Conservation (phyloP, 2,329 filamentous ascomycete species). For the Colletotrichum graminicola region DNA sequence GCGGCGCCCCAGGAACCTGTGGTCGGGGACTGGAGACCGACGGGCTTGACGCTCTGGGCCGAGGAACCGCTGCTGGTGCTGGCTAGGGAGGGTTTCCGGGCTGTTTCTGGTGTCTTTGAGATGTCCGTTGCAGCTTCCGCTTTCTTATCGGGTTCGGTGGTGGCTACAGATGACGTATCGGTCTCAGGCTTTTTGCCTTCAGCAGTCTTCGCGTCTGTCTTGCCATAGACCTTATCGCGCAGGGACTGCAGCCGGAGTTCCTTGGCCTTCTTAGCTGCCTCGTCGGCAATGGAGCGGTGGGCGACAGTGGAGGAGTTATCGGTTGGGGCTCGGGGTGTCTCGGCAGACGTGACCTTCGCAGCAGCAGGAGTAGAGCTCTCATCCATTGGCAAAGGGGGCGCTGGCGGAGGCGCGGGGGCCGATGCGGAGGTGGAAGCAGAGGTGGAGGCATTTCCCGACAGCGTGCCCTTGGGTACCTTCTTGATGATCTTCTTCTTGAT, state of each 20-base stretch:
- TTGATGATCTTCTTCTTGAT: slow-evolving; percentile 46
- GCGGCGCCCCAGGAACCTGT: slow-evolving; percentile 57
- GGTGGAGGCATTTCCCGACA: slow-evolving; percentile 12
- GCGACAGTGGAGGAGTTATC: slow-evolving; percentile 55
- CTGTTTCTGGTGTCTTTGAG: slow-evolving; percentile 23
- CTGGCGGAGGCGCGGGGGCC: slow-evolving; percentile 46
- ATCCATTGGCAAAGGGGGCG: slow-evolving; percentile 48
- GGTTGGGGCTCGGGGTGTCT: slow-evolving; percentile 31
- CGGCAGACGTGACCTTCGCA: slow-evolving; percentile 47
- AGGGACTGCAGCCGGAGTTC: slow-evolving; percentile 66
- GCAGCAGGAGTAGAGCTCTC: slow-evolving; percentile 23
- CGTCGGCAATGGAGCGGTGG: slow-evolving; percentile 70
- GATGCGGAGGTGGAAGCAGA: slow-evolving; percentile 44
- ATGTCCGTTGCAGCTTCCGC: slow-evolving; percentile 13
- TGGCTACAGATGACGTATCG: slow-evolving; percentile 8
- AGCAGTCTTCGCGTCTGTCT: slow-evolving; percentile 48
- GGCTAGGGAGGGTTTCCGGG: slow-evolving; percentile 32
- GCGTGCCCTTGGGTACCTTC: slow-evolving; percentile 38
- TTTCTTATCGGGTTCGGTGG: slow-evolving; percentile 33
- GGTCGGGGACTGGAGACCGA: slow-evolving; percentile 60
- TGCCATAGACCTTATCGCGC: slow-evolving; percentile 67
- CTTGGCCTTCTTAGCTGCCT: slow-evolving; percentile 75
- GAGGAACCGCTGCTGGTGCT: slow-evolving; percentile 16
- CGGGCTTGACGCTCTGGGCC: slow-evolving; percentile 37
- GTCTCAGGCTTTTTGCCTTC: slow-evolving; percentile 42